Evolutionary conservation across 345 rosid species (phyloP), one percentile per base, ranked within the genome.

Genomic region (Firmiana major): DNA sequence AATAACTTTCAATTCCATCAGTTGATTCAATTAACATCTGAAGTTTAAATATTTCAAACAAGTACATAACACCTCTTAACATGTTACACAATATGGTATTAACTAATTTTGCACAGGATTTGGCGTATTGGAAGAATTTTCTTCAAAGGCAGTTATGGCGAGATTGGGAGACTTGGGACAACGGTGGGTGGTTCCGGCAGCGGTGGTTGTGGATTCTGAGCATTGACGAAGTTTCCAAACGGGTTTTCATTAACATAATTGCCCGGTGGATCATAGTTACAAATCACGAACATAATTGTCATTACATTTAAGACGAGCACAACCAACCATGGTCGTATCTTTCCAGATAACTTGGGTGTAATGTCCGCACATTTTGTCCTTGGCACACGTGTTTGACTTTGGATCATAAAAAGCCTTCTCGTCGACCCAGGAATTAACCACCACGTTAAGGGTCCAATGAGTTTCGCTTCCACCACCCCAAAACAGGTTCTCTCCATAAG

Each of bases 341-440:
- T 72, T 77, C 90, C 90, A 88, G 34, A 87, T 79, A 31, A 90
- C 6, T 77, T 90, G 93, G 11, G 89, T 88, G 75, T 84, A 90
- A 78, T 90, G 91, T 0, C 89, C 86, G 46, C 94, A 88, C 87
- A 76, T 79, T 34, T 83, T 1, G 0, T 82, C 88, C 0, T 26
- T 3, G 0, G 28, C 21, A 34, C 92, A 86, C 12, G 71, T 0
- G 26, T 84, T 83, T 0, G 55, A 26, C 12, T 7, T 45, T 0
- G 1, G 17, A n/a, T 88, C n/a, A 21, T 78, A 88, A 60, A 74
- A 38, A n/a, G 69, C 16, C 42, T 49, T 40, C 80, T 90, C 89
- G 0, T 58, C 63, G 5, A 43, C 83, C 94, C 92, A 90, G 10
- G 38, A 54, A 10, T 40, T 59, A 68, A 87, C 91, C 46, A 87